phyloP scores from a whole-genome alignment of 495 filamentous ascomycete genomes.

The Aspergillus haitiensis region DNA sequence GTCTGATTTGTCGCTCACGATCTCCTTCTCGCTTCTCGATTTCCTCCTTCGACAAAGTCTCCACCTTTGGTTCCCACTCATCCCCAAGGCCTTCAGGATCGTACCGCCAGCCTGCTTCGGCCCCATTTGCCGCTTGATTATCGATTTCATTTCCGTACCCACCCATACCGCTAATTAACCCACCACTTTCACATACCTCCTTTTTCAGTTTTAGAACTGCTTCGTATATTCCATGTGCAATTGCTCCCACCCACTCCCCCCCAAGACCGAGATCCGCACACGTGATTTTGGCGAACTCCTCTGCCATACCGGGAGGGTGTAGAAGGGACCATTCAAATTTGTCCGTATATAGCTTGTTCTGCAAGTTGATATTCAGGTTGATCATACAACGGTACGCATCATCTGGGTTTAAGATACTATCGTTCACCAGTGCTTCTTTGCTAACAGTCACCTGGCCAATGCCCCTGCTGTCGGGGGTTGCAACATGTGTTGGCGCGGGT shows the following conservation, averaged over 20 bases:
- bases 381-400: constrained; percentile 92
- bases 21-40: constrained; percentile 98
- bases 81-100: constrained; percentile 85
- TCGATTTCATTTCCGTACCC: constrained; percentile 76
- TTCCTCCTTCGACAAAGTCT: constrained; percentile 87
- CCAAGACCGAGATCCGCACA: constrained; percentile 86
- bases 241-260: constrained; percentile 91
- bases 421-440: constrained; percentile 45
- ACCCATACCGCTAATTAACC: constrained; percentile 68
- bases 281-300: constrained; percentile 87
- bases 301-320: constrained; percentile 86
- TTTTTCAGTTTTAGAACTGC: constrained; percentile 91
- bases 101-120: constrained; percentile 89
- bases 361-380: constrained; percentile 86
- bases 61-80: constrained; percentile 94
- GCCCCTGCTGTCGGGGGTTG: constrained; percentile 50
- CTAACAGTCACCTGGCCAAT: constrained; percentile 39
- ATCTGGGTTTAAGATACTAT: constrained; percentile 73
- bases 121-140: constrained; percentile 77
- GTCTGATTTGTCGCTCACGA: constrained; percentile 83
- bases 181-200: constrained; percentile 88
- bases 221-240: constrained; percentile 97
- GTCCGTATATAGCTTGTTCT: constrained; percentile 90
- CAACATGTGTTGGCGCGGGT: constrained; percentile 43
- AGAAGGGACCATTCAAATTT: constrained; percentile 98